A percentile compares a stretch with the other conserved stretches of the same genome.
phyloP scores from a whole-genome alignment of 176 grass and related monocot genomes.

The Oryza glaberrima region DNA sequence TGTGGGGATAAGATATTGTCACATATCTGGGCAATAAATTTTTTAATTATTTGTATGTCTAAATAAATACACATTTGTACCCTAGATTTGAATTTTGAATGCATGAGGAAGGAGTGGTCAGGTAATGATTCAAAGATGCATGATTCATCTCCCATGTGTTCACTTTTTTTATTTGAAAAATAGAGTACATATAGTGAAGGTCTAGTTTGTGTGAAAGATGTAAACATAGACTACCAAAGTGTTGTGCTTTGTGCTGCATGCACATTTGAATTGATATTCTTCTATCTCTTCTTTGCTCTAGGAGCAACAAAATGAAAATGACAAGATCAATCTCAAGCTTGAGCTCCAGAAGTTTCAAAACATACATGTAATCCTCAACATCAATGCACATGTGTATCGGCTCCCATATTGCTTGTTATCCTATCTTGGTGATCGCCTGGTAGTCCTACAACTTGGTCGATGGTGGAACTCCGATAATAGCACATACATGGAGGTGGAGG shows the following conservation, averaged over 20 bases:
- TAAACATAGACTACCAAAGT: background rate
- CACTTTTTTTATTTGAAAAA: background rate
- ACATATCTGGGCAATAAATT: too few relatives aligned
- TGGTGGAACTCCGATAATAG: slow-evolving; percentile 21
- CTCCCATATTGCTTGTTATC: background rate
- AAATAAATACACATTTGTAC: too few relatives aligned
- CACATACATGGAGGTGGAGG: slow-evolving; percentile 47
- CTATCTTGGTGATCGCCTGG: background rate
- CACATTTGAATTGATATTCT: background rate
- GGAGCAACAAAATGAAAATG: background rate
- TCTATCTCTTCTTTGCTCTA: background rate
- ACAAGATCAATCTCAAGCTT: background rate
- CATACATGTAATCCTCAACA: slow-evolving; percentile 29
- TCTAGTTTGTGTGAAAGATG: background rate
- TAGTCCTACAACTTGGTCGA: slow-evolving; percentile 32
- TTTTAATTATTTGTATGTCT: too few relatives aligned
- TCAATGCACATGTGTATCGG: slow-evolving; percentile 43
- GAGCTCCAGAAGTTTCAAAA: background rate
- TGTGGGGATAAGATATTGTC: too few relatives aligned
- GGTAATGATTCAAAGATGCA: too few relatives aligned
- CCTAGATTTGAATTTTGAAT: too few relatives aligned
- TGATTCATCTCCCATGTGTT: background rate
- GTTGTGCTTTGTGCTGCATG: background rate
- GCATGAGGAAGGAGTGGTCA: too few relatives aligned
- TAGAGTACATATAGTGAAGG: background rate